Percentiles rank a stretch among this genome's conserved stretches.
These are phyloP conservation scores for Pyrrhoderma noxium DNA, from an alignment of 1,284 basidiomycete genomes.

Conservation along the genomic window DNA sequence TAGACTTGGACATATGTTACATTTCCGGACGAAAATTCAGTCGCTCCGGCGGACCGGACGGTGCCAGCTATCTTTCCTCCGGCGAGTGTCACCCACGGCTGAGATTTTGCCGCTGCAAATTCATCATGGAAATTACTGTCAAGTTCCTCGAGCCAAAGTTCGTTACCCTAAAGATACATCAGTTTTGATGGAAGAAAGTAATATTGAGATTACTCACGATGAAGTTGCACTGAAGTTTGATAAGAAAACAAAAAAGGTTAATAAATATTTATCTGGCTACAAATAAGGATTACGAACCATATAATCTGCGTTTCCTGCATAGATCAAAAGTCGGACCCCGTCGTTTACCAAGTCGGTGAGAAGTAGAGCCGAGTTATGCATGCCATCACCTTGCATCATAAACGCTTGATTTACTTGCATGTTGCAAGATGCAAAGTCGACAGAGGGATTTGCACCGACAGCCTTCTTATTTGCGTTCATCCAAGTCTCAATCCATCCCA, in stretches of 20 bases:
- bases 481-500: conserved; percentile 75
- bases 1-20: conserved; percentile 67
- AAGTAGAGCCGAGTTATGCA: conserved; percentile 69
- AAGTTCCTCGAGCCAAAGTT: conserved; percentile 59
- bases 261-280: not conserved
- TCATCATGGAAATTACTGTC: conserved; percentile 57
- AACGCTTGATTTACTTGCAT: conserved; percentile 64
- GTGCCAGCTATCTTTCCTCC: conserved; percentile 44
- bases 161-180: conserved; percentile 48
- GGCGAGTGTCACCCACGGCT: conserved; percentile 48
- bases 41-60: conserved; percentile 56
- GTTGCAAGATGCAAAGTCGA: conserved; percentile 52
- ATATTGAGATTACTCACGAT: conserved; percentile 39
- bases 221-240: conserved; percentile 59
- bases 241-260: conserved; percentile 43
- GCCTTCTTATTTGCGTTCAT: conserved; percentile 72
- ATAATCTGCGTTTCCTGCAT: conserved; percentile 70
- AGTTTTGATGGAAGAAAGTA: conserved; percentile 4
- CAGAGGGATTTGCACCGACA: conserved; percentile 61
- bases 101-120: conserved; percentile 44
- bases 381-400: conserved; percentile 67
- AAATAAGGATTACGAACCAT: conserved; percentile 16
- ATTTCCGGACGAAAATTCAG: conserved; percentile 58
- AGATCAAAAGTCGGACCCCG: conserved; percentile 73
- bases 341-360: conserved; percentile 70